Conservation (phyloP, 768 basidiomycete species). For the Kwoniella dendrophila region DNA sequence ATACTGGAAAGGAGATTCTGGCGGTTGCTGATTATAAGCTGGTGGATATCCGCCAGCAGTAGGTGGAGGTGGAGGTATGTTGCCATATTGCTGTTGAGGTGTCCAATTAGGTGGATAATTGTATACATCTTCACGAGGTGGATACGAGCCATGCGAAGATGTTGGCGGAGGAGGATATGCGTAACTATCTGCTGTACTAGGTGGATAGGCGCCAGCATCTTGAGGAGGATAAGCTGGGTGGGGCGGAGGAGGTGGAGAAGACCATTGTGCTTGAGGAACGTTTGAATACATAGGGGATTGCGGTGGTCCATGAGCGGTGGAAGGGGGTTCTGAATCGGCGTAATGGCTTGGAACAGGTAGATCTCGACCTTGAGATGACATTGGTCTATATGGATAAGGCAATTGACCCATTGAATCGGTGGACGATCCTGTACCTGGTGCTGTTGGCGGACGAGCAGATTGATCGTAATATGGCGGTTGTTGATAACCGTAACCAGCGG, state of each 20-base stretch:
- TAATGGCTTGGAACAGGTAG: constrained; percentile 46
- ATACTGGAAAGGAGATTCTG: constrained; percentile 47
- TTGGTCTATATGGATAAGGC: constrained; percentile 47
- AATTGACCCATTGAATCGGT: constrained; percentile 34
- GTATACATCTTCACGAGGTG: constrained; percentile 26
- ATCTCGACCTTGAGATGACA: constrained; percentile 49
- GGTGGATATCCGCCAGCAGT: constrained; percentile 25
- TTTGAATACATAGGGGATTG: constrained; percentile 39
- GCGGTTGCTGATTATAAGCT: constrained; percentile 17
- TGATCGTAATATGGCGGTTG: constrained; percentile 39
- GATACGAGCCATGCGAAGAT: constrained; percentile 17
- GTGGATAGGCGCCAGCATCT: constrained; percentile 31
- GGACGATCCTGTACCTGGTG: constrained; percentile 32
- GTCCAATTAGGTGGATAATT: constrained; percentile 26
- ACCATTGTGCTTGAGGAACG: constrained; percentile 36
- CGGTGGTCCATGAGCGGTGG: constrained; percentile 47
- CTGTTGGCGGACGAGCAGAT: constrained; percentile 23
- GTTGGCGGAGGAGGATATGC: constrained; percentile 30
- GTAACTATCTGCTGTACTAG: constrained; percentile 27
- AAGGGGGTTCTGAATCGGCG: constrained; percentile 49
- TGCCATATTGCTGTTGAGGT: constrained; percentile 23
- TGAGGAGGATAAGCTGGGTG: constrained; percentile 32
- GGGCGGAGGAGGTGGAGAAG: constrained; percentile 42
- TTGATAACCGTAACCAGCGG: constrained; percentile 32
- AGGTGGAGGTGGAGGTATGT: constrained; percentile 27